Evolutionary conservation across 257 asterid genomes (phyloP).

Genomic region (Henckelia pumila): DNA sequence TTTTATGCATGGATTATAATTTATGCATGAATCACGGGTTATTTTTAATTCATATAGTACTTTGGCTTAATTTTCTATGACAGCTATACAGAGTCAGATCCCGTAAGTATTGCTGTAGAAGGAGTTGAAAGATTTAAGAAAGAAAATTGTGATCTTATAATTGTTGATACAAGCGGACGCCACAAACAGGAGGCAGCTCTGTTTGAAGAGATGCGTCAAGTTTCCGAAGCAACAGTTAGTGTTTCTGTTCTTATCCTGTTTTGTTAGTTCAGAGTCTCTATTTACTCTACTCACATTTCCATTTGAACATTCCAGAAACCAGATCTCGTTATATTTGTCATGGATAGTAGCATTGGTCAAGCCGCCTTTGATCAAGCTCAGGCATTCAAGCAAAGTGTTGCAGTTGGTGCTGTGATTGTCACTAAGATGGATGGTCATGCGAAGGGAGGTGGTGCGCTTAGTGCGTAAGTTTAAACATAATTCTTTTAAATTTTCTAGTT

Average conservation of each 20-base stretch:
- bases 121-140: slow-evolving; percentile 94
- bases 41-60: background rate
- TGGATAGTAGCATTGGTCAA: slow-evolving; percentile 99
- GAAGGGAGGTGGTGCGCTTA: slow-evolving; percentile 99
- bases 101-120: slow-evolving; percentile 86
- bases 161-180: slow-evolving; percentile 98
- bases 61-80: slow-evolving; percentile 16
- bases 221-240: slow-evolving; percentile 85
- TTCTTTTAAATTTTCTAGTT: background rate
- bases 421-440: slow-evolving; percentile 99
- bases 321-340: slow-evolving; percentile 91
- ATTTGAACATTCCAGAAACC: slow-evolving; percentile 65
- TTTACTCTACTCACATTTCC: slow-evolving; percentile 14
- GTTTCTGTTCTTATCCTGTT: slow-evolving; percentile 9
- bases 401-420: slow-evolving; percentile 96
- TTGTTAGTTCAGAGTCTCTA: slow-evolving; percentile 6
- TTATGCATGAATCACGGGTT: background rate
- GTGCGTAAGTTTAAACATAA: slow-evolving; percentile 72
- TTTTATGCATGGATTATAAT: no score
- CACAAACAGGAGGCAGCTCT: slow-evolving; percentile 98
- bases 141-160: slow-evolving; percentile 88
- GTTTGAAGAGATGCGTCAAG: slow-evolving; percentile 99
- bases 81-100: slow-evolving; percentile 99
- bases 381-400: slow-evolving; percentile 95
- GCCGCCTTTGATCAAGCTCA: slow-evolving; percentile 99